Percentiles rank a stretch among this genome's conserved stretches.
These are phyloP conservation scores for Limonomyces culmigenus DNA, from an alignment of 1,284 basidiomycete species.

Conservation along the genomic window DNA sequence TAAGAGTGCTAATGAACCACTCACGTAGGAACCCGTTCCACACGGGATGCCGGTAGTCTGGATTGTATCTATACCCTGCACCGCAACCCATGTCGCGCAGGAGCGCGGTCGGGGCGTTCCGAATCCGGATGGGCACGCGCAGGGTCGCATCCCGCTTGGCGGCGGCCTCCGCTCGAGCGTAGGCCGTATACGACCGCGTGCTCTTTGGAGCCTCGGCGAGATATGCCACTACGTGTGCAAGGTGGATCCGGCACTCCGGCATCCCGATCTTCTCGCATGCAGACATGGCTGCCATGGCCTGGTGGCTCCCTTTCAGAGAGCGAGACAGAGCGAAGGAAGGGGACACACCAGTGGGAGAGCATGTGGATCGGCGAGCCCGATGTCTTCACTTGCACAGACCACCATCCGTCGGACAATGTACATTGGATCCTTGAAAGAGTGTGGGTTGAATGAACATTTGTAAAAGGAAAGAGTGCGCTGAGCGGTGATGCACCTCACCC, in stretches of 20 bases:
- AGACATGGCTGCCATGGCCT: slow-evolving; percentile 66
- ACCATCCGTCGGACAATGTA: slow-evolving; percentile 73
- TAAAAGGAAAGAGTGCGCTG: too few relatives aligned
- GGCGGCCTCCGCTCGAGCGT: slow-evolving; percentile 51
- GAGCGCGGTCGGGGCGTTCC: slow-evolving; percentile 77
- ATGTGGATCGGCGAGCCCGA: slow-evolving; percentile 62
- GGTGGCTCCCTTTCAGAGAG: slow-evolving; percentile 2
- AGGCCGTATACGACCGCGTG: slow-evolving; percentile 65
- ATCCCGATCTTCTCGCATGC: slow-evolving; percentile 77
- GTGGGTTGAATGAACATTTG: too few relatives aligned
- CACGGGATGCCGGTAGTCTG: slow-evolving; percentile 36
- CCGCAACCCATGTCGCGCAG: slow-evolving; percentile 76
- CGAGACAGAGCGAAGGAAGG: slow-evolving; percentile 1
- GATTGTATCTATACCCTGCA: slow-evolving; percentile 65
- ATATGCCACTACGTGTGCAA: slow-evolving; percentile 71
- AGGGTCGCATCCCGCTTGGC: slow-evolving; percentile 34
- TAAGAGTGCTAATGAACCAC: too few relatives aligned
- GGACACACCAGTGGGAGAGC: slow-evolving; percentile 50
- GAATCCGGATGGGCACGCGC: slow-evolving; percentile 60
- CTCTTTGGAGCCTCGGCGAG: slow-evolving; percentile 75
- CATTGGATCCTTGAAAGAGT: slow-evolving; percentile 48
- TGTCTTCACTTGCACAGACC: slow-evolving; percentile 76
- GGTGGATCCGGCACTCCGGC: slow-evolving; percentile 66
- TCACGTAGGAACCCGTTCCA: not conserved
- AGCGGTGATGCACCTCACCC: slow-evolving; percentile 47